Evolutionary conservation across 163 green algal species (phyloP).

Genomic region (Scenedesmus sp.): DNA sequence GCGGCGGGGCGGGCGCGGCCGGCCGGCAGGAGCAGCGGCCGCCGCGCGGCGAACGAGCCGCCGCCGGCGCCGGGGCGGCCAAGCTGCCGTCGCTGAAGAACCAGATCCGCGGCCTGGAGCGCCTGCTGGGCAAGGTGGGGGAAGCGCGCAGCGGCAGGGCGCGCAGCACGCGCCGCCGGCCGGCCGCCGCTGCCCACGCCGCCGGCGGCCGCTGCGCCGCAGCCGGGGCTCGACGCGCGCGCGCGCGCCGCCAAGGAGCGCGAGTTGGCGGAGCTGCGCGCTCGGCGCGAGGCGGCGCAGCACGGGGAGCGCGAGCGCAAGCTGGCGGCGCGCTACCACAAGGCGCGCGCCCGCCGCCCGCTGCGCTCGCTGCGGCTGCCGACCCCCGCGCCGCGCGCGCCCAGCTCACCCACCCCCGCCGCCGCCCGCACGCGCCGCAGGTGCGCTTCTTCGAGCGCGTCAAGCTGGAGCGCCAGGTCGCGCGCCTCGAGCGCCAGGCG

Average conservation of each 20-base stretch:
- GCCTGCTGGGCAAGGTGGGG: slow-evolving; percentile 69
- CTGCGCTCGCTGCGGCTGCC: too few relatives aligned
- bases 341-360: slow-evolving; percentile 50
- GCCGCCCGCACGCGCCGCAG: too few relatives aligned
- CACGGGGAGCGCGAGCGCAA: slow-evolving; percentile 63
- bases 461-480: slow-evolving; percentile 79
- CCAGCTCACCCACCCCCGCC: too few relatives aligned
- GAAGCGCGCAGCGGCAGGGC: background rate
- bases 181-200: slow-evolving; percentile 5
- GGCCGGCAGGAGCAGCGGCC: too few relatives aligned
- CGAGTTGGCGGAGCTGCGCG: slow-evolving; percentile 65
- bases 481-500: slow-evolving; percentile 53
- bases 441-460: slow-evolving; percentile 88
- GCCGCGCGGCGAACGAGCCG: too few relatives aligned
- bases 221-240: slow-evolving; percentile 65
- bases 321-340: slow-evolving; percentile 78
- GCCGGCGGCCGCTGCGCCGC: too few relatives aligned
- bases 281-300: slow-evolving; percentile 43
- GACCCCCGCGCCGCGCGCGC: too few relatives aligned
- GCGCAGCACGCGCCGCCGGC: background rate
- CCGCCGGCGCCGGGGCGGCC: too few relatives aligned
- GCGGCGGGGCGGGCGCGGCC: too few relatives aligned
- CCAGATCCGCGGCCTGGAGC: slow-evolving; percentile 66
- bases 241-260: slow-evolving; percentile 60
- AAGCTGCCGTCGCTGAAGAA: slow-evolving; percentile 70